Conservation (phyloP, 805 yeast species). For the Kodamaea restingae region DNA sequence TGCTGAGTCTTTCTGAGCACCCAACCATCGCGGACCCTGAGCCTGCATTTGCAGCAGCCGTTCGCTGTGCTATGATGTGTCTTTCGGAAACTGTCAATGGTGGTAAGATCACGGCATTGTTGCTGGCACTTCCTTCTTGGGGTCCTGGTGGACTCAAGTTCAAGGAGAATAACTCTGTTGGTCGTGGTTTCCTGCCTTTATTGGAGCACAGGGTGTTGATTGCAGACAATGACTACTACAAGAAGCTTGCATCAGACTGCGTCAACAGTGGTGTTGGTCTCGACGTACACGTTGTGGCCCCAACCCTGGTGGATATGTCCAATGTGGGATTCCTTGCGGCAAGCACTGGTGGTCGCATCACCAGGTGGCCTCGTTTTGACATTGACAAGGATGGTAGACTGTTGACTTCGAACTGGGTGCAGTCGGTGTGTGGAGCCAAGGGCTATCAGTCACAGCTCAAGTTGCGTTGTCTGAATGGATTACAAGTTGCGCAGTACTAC, state of each 20-base stretch:
- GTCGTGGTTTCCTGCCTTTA: conserved; percentile 40
- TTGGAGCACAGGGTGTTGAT: conserved; percentile 49
- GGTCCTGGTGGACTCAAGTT: conserved; percentile 71
- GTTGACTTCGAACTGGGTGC: conserved; percentile 57
- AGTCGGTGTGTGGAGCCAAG: conserved; percentile 44
- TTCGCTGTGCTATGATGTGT: conserved; percentile 62
- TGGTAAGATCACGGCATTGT: conserved; percentile 72
- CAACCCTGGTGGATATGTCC: conserved; percentile 64
- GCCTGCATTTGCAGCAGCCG: conserved; percentile 76
- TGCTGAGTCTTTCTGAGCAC: conserved; percentile 44
- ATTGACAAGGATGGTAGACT: conserved; percentile 66
- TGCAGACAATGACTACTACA: conserved; percentile 61
- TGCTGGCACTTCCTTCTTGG: conserved; percentile 70
- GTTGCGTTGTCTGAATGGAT: conserved; percentile 81
- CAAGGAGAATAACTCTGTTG: conserved; percentile 37
- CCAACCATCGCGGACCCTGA: conserved; percentile 46
- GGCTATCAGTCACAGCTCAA: conserved; percentile 84
- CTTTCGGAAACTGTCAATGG: conserved; percentile 60
- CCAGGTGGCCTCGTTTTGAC: conserved; percentile 63
- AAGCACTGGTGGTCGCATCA: conserved; percentile 67
- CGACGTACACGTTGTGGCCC: conserved; percentile 69
- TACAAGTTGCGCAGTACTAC: conserved; percentile 73
- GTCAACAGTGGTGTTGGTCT: conserved; percentile 61
- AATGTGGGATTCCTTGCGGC: conserved; percentile 65
- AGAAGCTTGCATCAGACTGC: conserved; percentile 53